These are phyloP conservation scores for Kodamaea hsintzibuensis DNA, from an alignment of 805 yeast species.

Conservation along the genomic window DNA sequence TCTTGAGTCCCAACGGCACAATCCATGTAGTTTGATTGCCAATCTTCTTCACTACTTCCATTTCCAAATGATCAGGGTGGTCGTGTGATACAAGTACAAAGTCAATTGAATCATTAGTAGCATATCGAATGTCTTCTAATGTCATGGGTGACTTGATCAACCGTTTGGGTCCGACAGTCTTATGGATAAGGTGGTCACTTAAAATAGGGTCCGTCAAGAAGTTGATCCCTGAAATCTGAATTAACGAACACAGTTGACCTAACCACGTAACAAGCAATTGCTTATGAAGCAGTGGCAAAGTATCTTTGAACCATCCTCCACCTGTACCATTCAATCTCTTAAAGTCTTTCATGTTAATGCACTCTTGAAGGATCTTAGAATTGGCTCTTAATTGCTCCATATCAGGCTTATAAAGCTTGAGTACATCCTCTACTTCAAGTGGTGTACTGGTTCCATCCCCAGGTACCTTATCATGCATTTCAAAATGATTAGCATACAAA, in stretches of 20 bases:
- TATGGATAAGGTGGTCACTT: constrained; percentile 59
- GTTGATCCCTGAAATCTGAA: constrained; percentile 71
- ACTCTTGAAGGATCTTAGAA: constrained; percentile 28
- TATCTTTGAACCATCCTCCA: background rate
- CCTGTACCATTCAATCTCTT: constrained; percentile 11
- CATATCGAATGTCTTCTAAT: constrained; percentile 51
- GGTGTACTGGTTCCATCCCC: constrained; percentile 47
- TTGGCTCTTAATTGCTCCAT: constrained; percentile 43
- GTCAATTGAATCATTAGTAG: constrained; percentile 59
- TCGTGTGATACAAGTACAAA: constrained; percentile 85
- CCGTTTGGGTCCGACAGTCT: constrained; percentile 77
- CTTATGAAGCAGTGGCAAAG: constrained; percentile 18
- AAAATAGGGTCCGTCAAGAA: constrained; percentile 87
- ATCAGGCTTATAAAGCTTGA: constrained; percentile 65
- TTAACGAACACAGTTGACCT: constrained; percentile 84
- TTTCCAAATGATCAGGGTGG: constrained; percentile 93
- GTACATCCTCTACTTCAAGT: constrained; percentile 47
- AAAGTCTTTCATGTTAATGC: constrained; percentile 23
- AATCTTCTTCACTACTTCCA: constrained; percentile 48
- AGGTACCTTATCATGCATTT: constrained; percentile 35
- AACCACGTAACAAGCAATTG: constrained; percentile 81
- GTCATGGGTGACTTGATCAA: constrained; percentile 75
- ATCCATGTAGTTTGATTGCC: constrained; percentile 75
- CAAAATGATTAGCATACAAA: constrained; percentile 37
- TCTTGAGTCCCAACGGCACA: constrained; percentile 78